phyloP scores from a whole-genome alignment of 2,329 filamentous ascomycete species.

The Scedosporium dehoogii region DNA sequence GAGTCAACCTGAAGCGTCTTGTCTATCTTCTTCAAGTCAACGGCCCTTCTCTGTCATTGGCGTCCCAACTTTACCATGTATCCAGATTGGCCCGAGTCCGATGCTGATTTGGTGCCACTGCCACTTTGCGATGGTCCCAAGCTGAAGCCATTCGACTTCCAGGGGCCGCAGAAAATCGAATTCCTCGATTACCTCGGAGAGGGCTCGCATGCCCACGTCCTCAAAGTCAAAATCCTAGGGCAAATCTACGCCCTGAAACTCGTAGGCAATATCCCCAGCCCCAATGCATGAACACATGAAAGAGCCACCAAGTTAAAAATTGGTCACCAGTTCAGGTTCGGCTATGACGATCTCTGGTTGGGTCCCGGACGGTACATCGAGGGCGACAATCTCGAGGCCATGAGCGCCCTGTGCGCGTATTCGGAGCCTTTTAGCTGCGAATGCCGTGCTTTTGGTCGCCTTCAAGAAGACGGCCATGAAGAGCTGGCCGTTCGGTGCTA shows the following conservation, averaged over 20 bases:
- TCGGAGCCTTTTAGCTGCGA: constrained; percentile 16
- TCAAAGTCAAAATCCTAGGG: constrained; percentile 11
- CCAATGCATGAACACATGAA: neutral
- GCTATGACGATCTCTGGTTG: neutral
- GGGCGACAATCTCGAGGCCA: constrained; percentile 1
- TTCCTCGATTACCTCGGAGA: constrained; percentile 12
- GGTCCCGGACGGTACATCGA: neutral
- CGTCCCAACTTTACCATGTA: constrained; percentile 7
- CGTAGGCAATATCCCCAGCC: constrained; percentile 7
- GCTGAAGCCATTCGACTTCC: constrained; percentile 14
- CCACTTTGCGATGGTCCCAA: constrained; percentile 14
- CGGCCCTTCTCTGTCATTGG: no score
- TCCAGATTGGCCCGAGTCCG: constrained; percentile 10
- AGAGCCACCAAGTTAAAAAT: neutral
- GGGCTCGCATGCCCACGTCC: constrained; percentile 12
- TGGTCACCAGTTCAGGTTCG: neutral
- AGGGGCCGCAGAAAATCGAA: constrained; percentile 15
- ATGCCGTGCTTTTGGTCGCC: constrained; percentile 18
- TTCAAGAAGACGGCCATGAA: constrained; percentile 15
- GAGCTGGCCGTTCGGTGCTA: constrained; percentile 15
- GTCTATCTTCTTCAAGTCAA: no score
- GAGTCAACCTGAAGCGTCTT: no score
- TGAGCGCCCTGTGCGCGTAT: constrained; percentile 12
- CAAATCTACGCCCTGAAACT: constrained; percentile 14
- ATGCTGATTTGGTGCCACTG: constrained; percentile 13